phyloP scores from a whole-genome alignment of 192 early-diverging fungal species.

The Gigaspora rosea region DNA sequence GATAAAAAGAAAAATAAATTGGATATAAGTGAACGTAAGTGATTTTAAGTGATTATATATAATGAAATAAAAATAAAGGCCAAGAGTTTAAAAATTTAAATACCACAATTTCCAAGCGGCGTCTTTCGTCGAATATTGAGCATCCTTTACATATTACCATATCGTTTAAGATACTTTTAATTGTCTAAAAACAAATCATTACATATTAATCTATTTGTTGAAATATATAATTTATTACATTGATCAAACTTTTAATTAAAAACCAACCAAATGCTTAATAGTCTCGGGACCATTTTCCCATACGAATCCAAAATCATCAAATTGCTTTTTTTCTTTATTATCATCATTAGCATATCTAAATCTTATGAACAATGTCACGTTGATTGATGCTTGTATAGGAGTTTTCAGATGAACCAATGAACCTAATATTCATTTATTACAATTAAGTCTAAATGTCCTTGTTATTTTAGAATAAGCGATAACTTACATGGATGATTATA shows the following conservation, averaged over 20 bases:
- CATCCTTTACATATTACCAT: conserved; percentile 15
- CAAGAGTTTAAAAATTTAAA: background rate
- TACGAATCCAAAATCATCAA: conserved; percentile 25
- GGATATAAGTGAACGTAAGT: no score
- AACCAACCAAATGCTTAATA: background rate
- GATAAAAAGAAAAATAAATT: background rate
- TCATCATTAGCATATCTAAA: background rate
- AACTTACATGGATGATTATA: conserved; percentile 10
- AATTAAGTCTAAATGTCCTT: background rate
- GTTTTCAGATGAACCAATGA: background rate
- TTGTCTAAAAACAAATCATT: conserved; percentile 1
- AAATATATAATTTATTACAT: background rate
- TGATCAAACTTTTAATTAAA: background rate
- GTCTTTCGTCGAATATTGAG: background rate
- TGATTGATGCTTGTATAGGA: background rate
- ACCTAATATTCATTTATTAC: background rate
- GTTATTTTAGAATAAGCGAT: background rate
- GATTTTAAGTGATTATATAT: background rate
- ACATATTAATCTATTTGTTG: background rate
- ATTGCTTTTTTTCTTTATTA: conserved; percentile 14
- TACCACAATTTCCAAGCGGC: conserved; percentile 20
- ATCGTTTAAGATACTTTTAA: conserved; percentile 4
- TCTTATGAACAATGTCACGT: background rate
- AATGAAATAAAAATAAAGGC: background rate
- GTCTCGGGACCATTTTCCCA: background rate